Conservation (phyloP, 2,329 filamentous ascomycete genomes). For the Alternaria ethzedia region DNA sequence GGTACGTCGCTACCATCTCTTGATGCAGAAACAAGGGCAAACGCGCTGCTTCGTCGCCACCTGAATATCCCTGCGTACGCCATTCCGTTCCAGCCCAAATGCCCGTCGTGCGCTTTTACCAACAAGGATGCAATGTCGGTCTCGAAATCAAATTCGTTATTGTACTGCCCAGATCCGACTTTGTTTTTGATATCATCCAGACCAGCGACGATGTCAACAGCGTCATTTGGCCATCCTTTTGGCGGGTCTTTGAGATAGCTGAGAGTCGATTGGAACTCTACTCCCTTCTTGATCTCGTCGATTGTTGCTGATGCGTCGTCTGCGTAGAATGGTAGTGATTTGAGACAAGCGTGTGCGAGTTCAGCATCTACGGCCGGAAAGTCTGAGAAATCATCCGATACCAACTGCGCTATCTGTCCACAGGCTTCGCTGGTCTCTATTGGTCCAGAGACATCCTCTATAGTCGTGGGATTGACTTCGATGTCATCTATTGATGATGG, state of each 20-base stretch:
- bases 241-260: conserved; percentile 50
- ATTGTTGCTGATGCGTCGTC: conserved; percentile 36
- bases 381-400: conserved; percentile 14
- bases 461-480: conserved; percentile 30
- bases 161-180: conserved; percentile 41
- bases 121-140: conserved; percentile 42
- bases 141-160: conserved; percentile 53
- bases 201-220: conserved; percentile 47
- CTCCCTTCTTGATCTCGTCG: conserved; percentile 40
- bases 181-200: conserved; percentile 45
- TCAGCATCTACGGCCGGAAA: conserved; percentile 40
- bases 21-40: conserved; percentile 42
- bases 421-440: conserved; percentile 40
- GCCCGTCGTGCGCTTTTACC: conserved; percentile 44
- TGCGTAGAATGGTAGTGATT: conserved; percentile 43
- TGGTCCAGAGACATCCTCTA: conserved; percentile 35
- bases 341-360: conserved; percentile 46
- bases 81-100: conserved; percentile 46
- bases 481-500: conserved; percentile 28
- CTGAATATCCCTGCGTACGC: conserved; percentile 45
- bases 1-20: conserved; percentile 37
- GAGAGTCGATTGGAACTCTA: conserved; percentile 51
- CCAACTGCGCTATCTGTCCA: conserved; percentile 28
- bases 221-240: conserved; percentile 45
- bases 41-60: conserved; percentile 38